These are phyloP conservation scores for Ophiocordyceps polyrhachis-furcata DNA, from an alignment of 2,329 filamentous ascomycete genomes.

Conservation along the genomic window DNA sequence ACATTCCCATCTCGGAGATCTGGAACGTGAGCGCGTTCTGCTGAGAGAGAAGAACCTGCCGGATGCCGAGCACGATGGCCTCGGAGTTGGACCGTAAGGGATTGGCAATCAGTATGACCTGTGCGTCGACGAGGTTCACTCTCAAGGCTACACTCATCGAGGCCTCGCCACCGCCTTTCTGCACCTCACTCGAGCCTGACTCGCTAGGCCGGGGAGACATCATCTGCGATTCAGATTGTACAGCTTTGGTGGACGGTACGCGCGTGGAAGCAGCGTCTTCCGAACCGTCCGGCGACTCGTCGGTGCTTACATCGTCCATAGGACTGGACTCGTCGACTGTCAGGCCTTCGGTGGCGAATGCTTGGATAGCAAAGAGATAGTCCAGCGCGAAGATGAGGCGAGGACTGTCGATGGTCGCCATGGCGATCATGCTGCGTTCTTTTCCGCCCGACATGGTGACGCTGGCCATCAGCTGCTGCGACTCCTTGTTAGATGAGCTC, in stretches of 20 bases:
- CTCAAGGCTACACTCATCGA: conserved; percentile 68
- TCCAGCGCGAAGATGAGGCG: conserved; percentile 89
- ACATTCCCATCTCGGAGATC: conserved; percentile 92
- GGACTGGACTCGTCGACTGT: conserved; percentile 36
- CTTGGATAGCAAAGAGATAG: conserved; percentile 79
- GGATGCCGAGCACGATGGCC: conserved; percentile 85
- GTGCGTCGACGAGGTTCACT: conserved; percentile 86
- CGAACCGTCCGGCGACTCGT: conserved; percentile 39
- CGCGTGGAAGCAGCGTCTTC: conserved; percentile 37
- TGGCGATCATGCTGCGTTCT: conserved; percentile 67
- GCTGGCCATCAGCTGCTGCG: conserved; percentile 97
- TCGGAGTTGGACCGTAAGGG: conserved; percentile 79
- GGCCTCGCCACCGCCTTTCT: conserved; percentile 6
- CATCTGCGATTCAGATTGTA: conserved; percentile 7
- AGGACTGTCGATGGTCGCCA: conserved; percentile 88
- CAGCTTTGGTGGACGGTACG: conserved; percentile 20
- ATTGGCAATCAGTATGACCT: conserved; percentile 91
- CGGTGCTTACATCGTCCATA: conserved; percentile 30
- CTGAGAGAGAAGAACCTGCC: conserved; percentile 80
- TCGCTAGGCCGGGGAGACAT: conserved; percentile 9
- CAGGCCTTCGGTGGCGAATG: conserved; percentile 58
- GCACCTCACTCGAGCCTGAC: conserved; percentile 2
- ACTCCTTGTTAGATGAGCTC: conserved; percentile 86
- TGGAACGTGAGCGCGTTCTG: conserved; percentile 91
- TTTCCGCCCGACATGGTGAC: conserved; percentile 77